Base-by-base conservation (phyloP, 2,329 filamentous ascomycete species). In the Arthrobotrys iridis region DNA sequence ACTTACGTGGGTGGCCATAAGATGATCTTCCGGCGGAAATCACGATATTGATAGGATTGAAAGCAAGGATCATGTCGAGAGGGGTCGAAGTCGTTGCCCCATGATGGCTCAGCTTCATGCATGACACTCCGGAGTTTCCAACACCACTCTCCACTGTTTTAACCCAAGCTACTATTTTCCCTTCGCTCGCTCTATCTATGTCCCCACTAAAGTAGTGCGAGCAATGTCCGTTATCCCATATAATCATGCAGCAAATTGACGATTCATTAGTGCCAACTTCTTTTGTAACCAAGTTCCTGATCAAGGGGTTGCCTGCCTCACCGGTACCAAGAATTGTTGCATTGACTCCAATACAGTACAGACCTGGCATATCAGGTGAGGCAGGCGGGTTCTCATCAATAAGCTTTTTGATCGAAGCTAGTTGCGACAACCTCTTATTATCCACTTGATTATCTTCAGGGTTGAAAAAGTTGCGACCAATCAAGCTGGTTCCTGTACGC, bases 101-200 rank as follows among this genome's bases (percentile, higher is more conserved):
- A 24, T 77, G 76, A 24, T 77, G 76, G 37, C 76, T 76, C 1
- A 76, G 18, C 59, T 77, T 77, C 50, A 77, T 66, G 15, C 20
- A 46, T 13, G 46, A 20, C n/a, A n/a, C n/a, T n/a, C n/a, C n/a
- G n/a, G n/a, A n/a, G n/a, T n/a, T n/a, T n/a, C n/a, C n/a, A n/a
- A n/a, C n/a, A n/a, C n/a, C n/a, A n/a, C n/a, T n/a, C n/a, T n/a
- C n/a, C n/a, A n/a, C n/a, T n/a, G n/a, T n/a, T n/a, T n/a, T n/a
- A n/a, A 52, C 48, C 74, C 74, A 77, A 4, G 15, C 5, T 1
- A 28, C 18, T 4, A 77, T 15, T 13, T 41, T 11, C 3, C 5
- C 1, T 24, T 77, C 75, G 13, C 52, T 24, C 1, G 4, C 13
- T 4, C 10, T 62, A 6, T 48, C 22, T 11, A 64, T 64, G 40